Evolutionary conservation across 306 rosid species (phyloP), one percentile per base, ranked within the genome.

Genomic region (Cyclanthera cordifolia): DNA sequence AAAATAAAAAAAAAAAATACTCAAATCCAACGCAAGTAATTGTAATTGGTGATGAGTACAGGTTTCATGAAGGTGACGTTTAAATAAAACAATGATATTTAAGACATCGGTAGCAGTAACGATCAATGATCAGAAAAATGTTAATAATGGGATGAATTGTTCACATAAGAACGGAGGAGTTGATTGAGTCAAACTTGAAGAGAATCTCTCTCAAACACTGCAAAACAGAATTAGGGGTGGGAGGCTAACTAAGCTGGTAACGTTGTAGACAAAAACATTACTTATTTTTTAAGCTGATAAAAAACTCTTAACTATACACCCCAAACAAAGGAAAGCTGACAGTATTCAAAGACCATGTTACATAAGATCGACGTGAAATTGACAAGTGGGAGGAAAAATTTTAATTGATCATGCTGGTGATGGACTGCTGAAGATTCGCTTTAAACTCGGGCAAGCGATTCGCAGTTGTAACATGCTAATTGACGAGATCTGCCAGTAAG

Each of bases 401-500:
- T 24, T 24, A 57, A 14, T 46, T 21, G 23, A 30, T 84, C 74
- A 84, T 46, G 83, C 76, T 56, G 85, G 80, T 54, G 84, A 78
- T 78, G 86, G 82, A 83, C 96, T 88, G 88, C 96, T 90, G 87
- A 78, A 94, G 77, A 90, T 90, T 30, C 99, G 96, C 89, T 90
- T 94, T 89, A 94, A 85, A 82, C 95, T 85, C 27, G 85, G 39
- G 80, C 91, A 90, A 0, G 87, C 83, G 1, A 59, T 79, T 2
- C 99, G 96, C 21, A 90, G 79, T 73, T 75, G 79, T 46, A 81
- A 87, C 91, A 90, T 90, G 90, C 89, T 86, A 72, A 71, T 71
- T 6, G 90, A 76, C 45, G 87, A 67, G 72, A 87, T 78, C 96
- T 90, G 84, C 56, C 17, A 21, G 53, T 23, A 15, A 11, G 21